Conservation (phyloP, 768 basidiomycete genomes). For the Leucosporidium creatinivorum region DNA sequence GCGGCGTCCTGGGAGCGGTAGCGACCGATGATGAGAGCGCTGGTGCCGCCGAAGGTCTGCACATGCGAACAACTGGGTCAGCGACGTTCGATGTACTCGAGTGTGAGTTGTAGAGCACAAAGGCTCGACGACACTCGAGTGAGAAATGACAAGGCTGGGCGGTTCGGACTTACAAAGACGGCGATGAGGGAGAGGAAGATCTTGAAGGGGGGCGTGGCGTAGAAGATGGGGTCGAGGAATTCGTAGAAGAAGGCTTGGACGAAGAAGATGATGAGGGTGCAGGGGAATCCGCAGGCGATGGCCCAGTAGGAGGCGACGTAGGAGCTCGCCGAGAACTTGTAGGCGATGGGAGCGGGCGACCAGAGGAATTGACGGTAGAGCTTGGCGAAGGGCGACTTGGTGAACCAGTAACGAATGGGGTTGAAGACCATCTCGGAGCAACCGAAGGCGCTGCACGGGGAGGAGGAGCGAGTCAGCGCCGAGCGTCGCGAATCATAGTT, state of each 20-base stretch:
- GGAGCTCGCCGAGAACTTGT: not conserved
- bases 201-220: conserved; percentile 48
- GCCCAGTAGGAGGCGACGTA: conserved; percentile 44
- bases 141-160: too few species aligned
- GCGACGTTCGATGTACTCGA: conserved; percentile 41
- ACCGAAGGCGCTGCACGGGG: conserved; percentile 17
- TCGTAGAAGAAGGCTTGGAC: conserved; percentile 60
- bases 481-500: too few species aligned
- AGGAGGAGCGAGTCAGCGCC: not conserved
- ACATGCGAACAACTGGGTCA: conserved; percentile 29
- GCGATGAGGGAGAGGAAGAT: conserved; percentile 67
- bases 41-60: conserved; percentile 55
- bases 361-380: conserved; percentile 1
- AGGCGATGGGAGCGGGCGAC: not conserved
- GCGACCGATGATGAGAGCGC: conserved; percentile 35
- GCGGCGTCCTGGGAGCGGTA: conserved; percentile 7
- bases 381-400: not conserved
- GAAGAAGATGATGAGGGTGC: conserved; percentile 64
- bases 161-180: conserved; percentile 58
- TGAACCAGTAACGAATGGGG: conserved; percentile 50
- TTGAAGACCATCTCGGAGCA: conserved; percentile 63
- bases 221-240: conserved; percentile 54
- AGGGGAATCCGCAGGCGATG: conserved; percentile 56
- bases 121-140: too few species aligned
- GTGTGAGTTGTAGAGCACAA: too few species aligned